Base-by-base conservation (phyloP, 257 asterid genomes). In the Solanum ossicruentum region DNA sequence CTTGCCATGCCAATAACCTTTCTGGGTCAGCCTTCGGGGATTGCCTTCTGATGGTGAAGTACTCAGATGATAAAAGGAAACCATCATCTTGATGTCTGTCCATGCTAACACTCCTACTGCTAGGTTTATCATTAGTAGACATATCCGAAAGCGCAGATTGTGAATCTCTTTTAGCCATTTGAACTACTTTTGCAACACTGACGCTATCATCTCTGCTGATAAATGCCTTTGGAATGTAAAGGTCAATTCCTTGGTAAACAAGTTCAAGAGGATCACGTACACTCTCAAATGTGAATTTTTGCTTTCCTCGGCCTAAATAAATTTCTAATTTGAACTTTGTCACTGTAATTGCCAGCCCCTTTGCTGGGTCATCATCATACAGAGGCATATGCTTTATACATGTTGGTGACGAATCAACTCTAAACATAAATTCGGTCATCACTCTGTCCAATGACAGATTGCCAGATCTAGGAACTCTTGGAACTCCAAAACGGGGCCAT, bases 371-470 rank as follows among this genome's bases (percentile, higher is more conserved):
- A 83, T 95, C 99, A 81, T 93, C 98, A 84, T 94, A 93, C 85
- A 97, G 88, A 57, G 99, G 95, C 92, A 97, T 84, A 92, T 95
- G 97, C 87, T 89, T 91, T 77, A 97, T 94, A 78, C 93, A 91
- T 78, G 97, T 89, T 32, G 99, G 99, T 81, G 99, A 87, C 75
- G 95, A 93, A 87, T 97, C 99, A 89, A 97, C 77, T 69, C 99
- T 92, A 86, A 97, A 91, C 99, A 95, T 95, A 87, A 97, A 93
- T 88, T 97, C 99, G n/a, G 99, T 97, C 96, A 97, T 97, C 72
- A 97, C 99, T 92, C 88, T 97, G 91, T 97, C 99, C 84, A 97
- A 71, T 39, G 99, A 91, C 86, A 97, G 91, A 88, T 97, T 97
- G 57, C 99, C 99, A 51, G 99, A 97, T 89, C 99, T 94, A 41